phyloP scores from a whole-genome alignment of 805 yeast genomes.

The Peterozyma xylosa region DNA sequence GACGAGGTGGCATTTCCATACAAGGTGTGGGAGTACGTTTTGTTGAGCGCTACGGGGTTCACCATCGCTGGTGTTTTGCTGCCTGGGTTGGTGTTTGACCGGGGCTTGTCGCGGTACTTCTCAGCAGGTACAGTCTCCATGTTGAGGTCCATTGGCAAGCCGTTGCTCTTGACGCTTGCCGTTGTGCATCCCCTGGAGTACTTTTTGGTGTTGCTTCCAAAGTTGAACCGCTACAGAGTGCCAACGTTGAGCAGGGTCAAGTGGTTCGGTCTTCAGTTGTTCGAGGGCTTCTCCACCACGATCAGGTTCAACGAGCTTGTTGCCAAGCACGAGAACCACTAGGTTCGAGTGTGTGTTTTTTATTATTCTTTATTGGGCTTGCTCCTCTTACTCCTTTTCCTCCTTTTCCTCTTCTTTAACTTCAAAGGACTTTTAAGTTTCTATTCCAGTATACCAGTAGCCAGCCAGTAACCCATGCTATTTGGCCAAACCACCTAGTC shows the following conservation, averaged over 20 bases:
- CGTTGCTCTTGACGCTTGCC: conserved; percentile 17
- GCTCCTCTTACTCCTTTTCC: no score
- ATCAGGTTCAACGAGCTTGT: conserved; percentile 35
- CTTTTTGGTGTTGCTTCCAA: conserved; percentile 38
- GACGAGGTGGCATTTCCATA: conserved; percentile 37
- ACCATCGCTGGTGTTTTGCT: conserved; percentile 19
- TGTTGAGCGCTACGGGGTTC: conserved; percentile 16
- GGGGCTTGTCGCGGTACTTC: conserved; percentile 11
- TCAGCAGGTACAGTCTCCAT: conserved; percentile 6
- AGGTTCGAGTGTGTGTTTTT: no score
- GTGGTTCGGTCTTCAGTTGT: conserved; percentile 45
- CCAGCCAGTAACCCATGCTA: no score
- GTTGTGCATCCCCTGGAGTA: conserved; percentile 47
- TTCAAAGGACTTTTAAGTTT: no score
- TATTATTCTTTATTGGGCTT: no score
- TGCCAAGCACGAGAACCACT: background rate
- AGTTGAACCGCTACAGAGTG: conserved; percentile 50
- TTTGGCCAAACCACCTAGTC: no score
- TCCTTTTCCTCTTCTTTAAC: no score
- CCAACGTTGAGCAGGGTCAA: conserved; percentile 38
- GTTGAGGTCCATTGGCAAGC: conserved; percentile 11
- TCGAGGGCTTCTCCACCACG: conserved; percentile 56
- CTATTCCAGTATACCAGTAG: no score
- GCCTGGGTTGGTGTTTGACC: conserved; percentile 7
- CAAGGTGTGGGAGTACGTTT: conserved; percentile 15